Base-by-base conservation (phyloP, 495 filamentous ascomycete species). In the Trichoderma virens region DNA sequence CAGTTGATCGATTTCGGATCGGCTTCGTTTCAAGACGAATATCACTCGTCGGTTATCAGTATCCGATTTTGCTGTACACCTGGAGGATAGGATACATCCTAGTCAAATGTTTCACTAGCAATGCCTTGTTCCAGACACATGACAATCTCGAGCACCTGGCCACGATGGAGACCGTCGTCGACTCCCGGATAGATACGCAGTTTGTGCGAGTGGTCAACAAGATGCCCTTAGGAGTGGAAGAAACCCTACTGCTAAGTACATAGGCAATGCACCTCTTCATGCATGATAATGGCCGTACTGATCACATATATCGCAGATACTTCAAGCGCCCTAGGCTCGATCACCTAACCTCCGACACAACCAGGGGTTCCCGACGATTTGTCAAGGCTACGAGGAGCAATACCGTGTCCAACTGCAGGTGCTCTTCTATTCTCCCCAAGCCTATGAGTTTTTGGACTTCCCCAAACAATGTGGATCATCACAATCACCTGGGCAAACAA, bases 81-180 rank as follows among this genome's bases (percentile, higher is more conserved):
- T 98, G 94, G 95, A 98, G 93, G 78, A 97, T 98, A 61, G 95
- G 95, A 7, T 98, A 95, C 69, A 98, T 98, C 66, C 77, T 98
- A 47, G 95, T 98, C n/a, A 95, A 98, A 68, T 98, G 97, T 75
- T 98, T 91, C 72, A 98, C 95, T 2, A 95, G 95, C 3, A 94
- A 98, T 75, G 94, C 95, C 20, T 79, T 98, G 3, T 98, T 98
- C 72, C 94, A 98, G 74, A 98, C 94, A 0, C 94, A 98, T 70
- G 94, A 98, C 77, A 98, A 98, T 69, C 84, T 97, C 6, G 94
- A 98, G 72, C 94, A 98, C 78, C 79, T 98, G 56, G 94, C 92
- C n/a, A 98, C 98, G 94, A 98, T 98, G 94, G 93, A 98, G 70
- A 84, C 86, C 27, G 92, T 97, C 16, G 91, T 90, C 69, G 87